phyloP scores from a whole-genome alignment of 805 yeast species.

The Schwanniomyces yamadae region DNA sequence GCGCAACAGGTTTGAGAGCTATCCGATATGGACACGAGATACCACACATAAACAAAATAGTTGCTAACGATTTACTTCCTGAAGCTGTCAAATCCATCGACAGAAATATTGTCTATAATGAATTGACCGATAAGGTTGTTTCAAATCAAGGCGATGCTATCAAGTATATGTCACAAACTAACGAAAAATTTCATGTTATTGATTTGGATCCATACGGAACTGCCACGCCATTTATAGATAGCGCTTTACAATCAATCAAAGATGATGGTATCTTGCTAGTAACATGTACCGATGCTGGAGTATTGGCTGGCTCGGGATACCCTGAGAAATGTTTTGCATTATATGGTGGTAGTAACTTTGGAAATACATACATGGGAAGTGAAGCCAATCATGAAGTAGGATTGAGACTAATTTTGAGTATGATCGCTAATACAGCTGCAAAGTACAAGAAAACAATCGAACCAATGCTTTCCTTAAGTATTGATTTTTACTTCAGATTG shows the following conservation, averaged over 20 bases:
- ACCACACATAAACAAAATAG: slow-evolving; percentile 65
- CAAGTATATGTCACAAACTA: slow-evolving; percentile 57
- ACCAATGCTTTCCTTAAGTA: slow-evolving; percentile 81
- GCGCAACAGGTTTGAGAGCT: slow-evolving; percentile 95
- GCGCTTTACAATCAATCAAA: slow-evolving; percentile 80
- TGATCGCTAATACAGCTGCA: slow-evolving; percentile 82
- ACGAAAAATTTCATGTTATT: slow-evolving; percentile 69
- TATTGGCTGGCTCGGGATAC: slow-evolving; percentile 91
- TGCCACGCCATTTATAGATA: slow-evolving; percentile 92
- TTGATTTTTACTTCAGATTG: slow-evolving; percentile 89
- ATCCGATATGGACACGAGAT: slow-evolving; percentile 91
- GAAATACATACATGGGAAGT: slow-evolving; percentile 46
- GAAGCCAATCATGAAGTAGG: slow-evolving; percentile 95
- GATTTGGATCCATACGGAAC: slow-evolving; percentile 98
- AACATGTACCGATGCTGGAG: slow-evolving; percentile 96
- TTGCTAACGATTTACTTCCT: slow-evolving; percentile 87
- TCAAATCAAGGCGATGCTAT: slow-evolving; percentile 91
- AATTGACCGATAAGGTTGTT: slow-evolving; percentile 53
- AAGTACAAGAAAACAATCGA: slow-evolving; percentile 83
- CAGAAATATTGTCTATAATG: slow-evolving; percentile 68
- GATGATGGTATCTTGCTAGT: slow-evolving; percentile 85
- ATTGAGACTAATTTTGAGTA: slow-evolving; percentile 72
- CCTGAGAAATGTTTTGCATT: slow-evolving; percentile 95
- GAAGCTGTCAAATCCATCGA: slow-evolving; percentile 83
- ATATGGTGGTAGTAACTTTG: slow-evolving; percentile 89